A percentile compares a stretch with the other conserved stretches of the same genome.
Evolutionary conservation across 2,329 filamentous ascomycete species (phyloP).

Genomic region (Septoria linicola): DNA sequence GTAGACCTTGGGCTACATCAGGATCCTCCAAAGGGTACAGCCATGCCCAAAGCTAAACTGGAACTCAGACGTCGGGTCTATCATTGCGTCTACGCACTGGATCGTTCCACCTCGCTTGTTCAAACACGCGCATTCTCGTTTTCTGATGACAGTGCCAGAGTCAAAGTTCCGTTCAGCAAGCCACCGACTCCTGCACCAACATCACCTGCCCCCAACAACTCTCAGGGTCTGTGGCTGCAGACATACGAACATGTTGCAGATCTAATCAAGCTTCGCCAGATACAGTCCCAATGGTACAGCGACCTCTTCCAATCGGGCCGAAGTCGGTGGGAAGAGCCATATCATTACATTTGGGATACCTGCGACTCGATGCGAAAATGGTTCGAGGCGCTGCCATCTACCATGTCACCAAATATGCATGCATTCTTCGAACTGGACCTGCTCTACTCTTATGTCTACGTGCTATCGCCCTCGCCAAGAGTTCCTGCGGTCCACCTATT

Average conservation of each 20-base stretch:
- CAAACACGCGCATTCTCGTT: constrained; percentile 88
- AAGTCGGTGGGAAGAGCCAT: constrained; percentile 64
- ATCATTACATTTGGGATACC: constrained; percentile 71
- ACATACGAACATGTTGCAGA: constrained; percentile 70
- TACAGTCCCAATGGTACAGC: constrained; percentile 88
- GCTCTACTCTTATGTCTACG: constrained; percentile 87
- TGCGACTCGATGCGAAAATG: constrained; percentile 76
- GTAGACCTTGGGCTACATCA: constrained; percentile 92
- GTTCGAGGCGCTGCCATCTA: constrained; percentile 71
- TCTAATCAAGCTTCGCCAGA: constrained; percentile 77
- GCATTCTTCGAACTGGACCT: constrained; percentile 84
- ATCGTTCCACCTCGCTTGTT: constrained; percentile 86
- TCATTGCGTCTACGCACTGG: constrained; percentile 85
- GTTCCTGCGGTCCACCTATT: constrained; percentile 73
- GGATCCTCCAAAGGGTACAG: constrained; percentile 72
- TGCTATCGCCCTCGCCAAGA: constrained; percentile 75
- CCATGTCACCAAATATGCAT: constrained; percentile 63
- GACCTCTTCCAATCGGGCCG: constrained; percentile 78
- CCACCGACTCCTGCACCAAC: constrained; percentile 27
- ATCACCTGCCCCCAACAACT: constrained; percentile 30
- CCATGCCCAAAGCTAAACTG: constrained; percentile 66
- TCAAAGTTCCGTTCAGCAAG: constrained; percentile 65
- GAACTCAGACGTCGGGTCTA: constrained; percentile 82
- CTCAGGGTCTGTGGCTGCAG: constrained; percentile 47
- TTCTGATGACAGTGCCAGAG: constrained; percentile 81